A percentile compares a stretch with the other conserved stretches of the same genome.
phyloP scores from a whole-genome alignment of 352 stramenopile species.

The Aphanomyces euteiches region DNA sequence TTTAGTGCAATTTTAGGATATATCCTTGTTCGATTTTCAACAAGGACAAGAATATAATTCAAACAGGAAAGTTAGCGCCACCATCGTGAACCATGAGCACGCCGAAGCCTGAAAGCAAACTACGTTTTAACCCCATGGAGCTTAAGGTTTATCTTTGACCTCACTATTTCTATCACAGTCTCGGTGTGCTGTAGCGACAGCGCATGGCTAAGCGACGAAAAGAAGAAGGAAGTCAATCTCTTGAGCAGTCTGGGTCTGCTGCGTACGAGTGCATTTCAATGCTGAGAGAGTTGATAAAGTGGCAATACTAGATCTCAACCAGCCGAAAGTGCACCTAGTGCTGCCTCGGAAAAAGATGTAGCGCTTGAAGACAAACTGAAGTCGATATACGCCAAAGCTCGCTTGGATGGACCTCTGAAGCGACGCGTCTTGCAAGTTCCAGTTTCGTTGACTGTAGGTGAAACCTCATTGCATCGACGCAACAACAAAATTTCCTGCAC shows the following conservation, averaged over 20 bases:
- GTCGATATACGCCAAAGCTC: slow-evolving; percentile 17
- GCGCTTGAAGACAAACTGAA: slow-evolving; percentile 12
- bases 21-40: no score
- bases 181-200: slow-evolving; percentile 4
- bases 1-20: background rate
- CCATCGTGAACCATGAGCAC: background rate
- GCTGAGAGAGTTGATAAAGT: background rate
- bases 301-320: background rate
- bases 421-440: slow-evolving; percentile 8
- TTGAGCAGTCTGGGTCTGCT: background rate
- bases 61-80: background rate
- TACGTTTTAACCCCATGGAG: slow-evolving; percentile 20
- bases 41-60: background rate
- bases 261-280: background rate
- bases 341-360: background rate
- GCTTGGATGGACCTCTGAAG: slow-evolving; percentile 8
- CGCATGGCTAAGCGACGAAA: slow-evolving; percentile 16
- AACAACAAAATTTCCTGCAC: background rate
- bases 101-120: background rate
- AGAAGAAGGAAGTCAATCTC: background rate
- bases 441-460: background rate
- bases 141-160: slow-evolving; percentile 12
- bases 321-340: background rate
- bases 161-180: background rate
- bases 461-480: background rate